These are phyloP conservation scores for Naumovozyma castellii DNA, from an alignment of 805 yeast genomes.

Conservation along the genomic window DNA sequence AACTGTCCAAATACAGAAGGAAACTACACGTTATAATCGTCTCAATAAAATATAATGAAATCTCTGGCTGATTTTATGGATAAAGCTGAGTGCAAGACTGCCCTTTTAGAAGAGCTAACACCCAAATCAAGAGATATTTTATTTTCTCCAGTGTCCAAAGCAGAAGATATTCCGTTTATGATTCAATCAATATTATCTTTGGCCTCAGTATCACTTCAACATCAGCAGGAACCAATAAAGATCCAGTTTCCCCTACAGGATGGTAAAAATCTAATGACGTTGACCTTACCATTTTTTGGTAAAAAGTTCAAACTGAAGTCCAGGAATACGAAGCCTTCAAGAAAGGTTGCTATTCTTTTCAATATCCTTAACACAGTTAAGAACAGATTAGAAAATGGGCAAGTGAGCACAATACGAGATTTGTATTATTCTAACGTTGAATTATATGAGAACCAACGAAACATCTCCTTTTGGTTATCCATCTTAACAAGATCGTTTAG, in stretches of 20 bases:
- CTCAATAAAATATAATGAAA: no score
- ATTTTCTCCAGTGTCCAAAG: neutral
- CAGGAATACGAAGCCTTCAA: neutral
- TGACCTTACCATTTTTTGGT: neutral
- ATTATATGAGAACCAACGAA: constrained; percentile 38
- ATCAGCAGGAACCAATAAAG: neutral
- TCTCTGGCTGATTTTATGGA: constrained; percentile 7
- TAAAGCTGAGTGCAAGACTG: constrained; percentile 4
- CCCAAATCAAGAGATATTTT: constrained; percentile 6
- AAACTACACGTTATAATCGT: no score
- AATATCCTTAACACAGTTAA: constrained; percentile 12
- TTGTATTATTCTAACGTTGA: constrained; percentile 53
- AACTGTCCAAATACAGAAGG: no score
- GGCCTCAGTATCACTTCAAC: neutral
- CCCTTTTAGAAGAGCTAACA: constrained; percentile 8
- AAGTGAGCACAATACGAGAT: constrained; percentile 37
- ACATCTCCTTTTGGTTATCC: constrained; percentile 35
- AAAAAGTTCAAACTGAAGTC: neutral
- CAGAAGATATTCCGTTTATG: neutral
- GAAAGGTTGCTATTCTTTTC: constrained; percentile 11
- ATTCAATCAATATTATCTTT: neutral
- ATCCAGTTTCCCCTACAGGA: neutral
- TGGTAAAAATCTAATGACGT: no score
- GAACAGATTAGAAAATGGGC: constrained; percentile 1
- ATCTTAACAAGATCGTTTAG: constrained; percentile 33